These are phyloP conservation scores for Sparassis latifolia DNA, from an alignment of 1,284 basidiomycete species.

Conservation along the genomic window DNA sequence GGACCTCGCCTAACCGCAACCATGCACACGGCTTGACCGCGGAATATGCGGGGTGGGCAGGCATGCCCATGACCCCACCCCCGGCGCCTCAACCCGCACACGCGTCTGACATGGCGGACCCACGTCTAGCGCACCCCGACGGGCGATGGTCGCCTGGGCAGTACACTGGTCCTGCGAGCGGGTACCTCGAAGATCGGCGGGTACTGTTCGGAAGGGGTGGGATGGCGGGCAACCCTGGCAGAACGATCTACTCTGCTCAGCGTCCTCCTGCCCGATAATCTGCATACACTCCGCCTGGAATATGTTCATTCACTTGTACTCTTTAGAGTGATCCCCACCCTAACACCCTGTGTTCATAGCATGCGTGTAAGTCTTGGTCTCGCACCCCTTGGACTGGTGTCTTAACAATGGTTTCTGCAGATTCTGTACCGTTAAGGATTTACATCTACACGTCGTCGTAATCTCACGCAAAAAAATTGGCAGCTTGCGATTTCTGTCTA, in stretches of 20 bases:
- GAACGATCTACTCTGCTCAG: constrained; percentile 27
- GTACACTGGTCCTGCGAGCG: constrained; percentile 20
- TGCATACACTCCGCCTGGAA: too few species aligned
- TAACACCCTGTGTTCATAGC: too few species aligned
- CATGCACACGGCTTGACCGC: not conserved
- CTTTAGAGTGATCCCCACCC: too few species aligned
- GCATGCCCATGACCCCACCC: constrained; percentile 3
- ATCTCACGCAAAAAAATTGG: too few species aligned
- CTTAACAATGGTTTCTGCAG: too few species aligned
- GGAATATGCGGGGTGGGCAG: not conserved
- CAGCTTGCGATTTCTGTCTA: too few species aligned
- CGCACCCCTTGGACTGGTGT: too few species aligned
- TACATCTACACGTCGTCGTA: too few species aligned
- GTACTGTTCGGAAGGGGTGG: constrained; percentile 13
- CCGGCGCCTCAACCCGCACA: not conserved
- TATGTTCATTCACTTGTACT: too few species aligned
- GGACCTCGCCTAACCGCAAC: not conserved
- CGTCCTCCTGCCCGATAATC: constrained; percentile 2
- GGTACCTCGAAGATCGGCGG: constrained; percentile 17
- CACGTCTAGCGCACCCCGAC: constrained; percentile 4
- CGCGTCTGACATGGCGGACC: not conserved
- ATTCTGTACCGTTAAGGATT: too few species aligned
- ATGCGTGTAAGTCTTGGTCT: too few species aligned
- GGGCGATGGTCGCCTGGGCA: constrained; percentile 8
- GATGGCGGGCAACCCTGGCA: constrained; percentile 22